Evolutionary conservation across 2,329 filamentous ascomycete genomes (phyloP), one percentile per base, ranked within the genome.

Genomic region (Mycosphaerelloides madeirae): DNA sequence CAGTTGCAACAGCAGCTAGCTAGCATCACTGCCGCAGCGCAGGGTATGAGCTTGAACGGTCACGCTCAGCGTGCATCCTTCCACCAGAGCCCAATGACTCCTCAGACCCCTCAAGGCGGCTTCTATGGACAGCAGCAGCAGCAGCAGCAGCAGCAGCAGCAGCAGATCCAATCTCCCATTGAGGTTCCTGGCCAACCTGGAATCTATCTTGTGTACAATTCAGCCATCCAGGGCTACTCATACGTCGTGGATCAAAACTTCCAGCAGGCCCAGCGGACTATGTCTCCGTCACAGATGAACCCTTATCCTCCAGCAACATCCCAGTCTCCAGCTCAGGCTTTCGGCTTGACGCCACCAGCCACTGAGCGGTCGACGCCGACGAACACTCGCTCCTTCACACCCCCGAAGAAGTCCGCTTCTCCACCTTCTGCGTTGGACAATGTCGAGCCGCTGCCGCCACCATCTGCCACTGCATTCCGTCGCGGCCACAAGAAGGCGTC

Each of bases 1-100:
- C 85, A 87, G 53, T 80, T 97, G 41, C 90, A 97, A 70, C 90
- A 96, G 70, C 89, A 97, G 70, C 78, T 97, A 55, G 80, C 88
- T 56, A 86, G 74, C 54, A 81, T 96, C 18, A 93, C 91, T 60
- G 82, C 83, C 41, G 85, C 86, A 29, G 85, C 87, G 48, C 85
- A 89, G 65, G 81, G 80, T 54, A 73, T 95, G 69, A 88, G 77
- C 65, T 65, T 95, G 47, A 83, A 76, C 61, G 60, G 53, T 32
- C 45, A 45, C 45, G 49, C 49, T 38, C 47, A 48, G 31, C 48
- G 44, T 34, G 46, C 42, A 11, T 46, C 51, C 22, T 50, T 50
- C 44, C 54, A 53, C 38, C 60, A 61, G 46, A 43, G 50, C 29
- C 59, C 55, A 15, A 58, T 76, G 71, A 71, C 75, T n/a, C 69